Base-by-base conservation (phyloP, 805 yeast genomes). In the Ogataea saltuana region DNA sequence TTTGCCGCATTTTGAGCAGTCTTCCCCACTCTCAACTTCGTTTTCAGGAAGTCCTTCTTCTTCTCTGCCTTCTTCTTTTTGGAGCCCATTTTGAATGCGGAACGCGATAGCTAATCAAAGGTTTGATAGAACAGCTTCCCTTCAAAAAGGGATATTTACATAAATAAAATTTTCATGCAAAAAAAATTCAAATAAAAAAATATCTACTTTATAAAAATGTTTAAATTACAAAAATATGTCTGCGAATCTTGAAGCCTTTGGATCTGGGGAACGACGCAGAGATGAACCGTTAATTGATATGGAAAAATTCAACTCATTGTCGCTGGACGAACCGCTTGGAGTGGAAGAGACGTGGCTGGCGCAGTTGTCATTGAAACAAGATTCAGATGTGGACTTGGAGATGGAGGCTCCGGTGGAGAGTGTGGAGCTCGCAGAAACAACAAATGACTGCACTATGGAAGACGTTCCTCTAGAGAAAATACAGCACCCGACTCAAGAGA, bases 21-120 rank as follows among this genome's bases (percentile, higher is more conserved):
- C 64, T 93, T 93, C 44, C 99, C 99, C 25, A 93, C 97, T 57
- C 76, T 84, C 40, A 93, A 75, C 70, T 88, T 91, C 46, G 80
- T 72, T 63, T 88, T 88, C 57, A 67, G 73, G 60, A 86, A 86
- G 58, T 86, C 95, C 65, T 83, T 84, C 59, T 72, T 73, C 68
- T 84, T 86, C 48, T 82, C 82, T 31, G 71, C 67, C 65, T 70
- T 75, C 68, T 80, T 84, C 62, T 71, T 75, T 54, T 64, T 78
- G 33, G 80, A 79, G 53, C 61, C 77, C 81, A 64, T 76, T 50
- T 11, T 41, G 13, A 10, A 10, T 6, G n/a, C n/a, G 28, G 6
- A 11, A 6, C n/a, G 6, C 4, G n/a, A 5, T 25, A 13, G 10
- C 6, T 25, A 11, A 10, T 10, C 10, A 10, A 10, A 13, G 28